These are phyloP conservation scores for Globisporangium echinulatum DNA, from an alignment of 352 stramenopile genomes.

Conservation along the genomic window DNA sequence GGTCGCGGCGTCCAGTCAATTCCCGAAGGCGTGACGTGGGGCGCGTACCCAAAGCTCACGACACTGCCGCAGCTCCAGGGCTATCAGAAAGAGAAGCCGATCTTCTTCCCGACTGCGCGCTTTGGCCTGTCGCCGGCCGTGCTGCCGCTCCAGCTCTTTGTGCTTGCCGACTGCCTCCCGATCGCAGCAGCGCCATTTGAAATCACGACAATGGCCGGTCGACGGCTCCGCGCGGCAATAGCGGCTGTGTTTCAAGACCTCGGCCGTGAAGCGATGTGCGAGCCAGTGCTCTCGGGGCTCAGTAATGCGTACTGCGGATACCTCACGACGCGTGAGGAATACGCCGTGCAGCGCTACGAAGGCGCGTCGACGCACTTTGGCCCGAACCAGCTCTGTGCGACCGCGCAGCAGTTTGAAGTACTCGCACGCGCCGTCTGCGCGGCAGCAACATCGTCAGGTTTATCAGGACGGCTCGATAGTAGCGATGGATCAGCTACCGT, in stretches of 20 bases:
- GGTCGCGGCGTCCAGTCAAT: conserved; percentile 51
- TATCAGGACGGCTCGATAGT: too few species aligned
- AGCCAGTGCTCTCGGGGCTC: conserved; percentile 65
- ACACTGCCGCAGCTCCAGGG: conserved; percentile 68
- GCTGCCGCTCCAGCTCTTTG: conserved; percentile 67
- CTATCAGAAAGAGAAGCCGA: conserved; percentile 72
- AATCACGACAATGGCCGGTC: conserved; percentile 78
- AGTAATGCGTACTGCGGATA: conserved; percentile 85
- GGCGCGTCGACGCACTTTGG: conserved; percentile 87
- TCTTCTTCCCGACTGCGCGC: conserved; percentile 70
- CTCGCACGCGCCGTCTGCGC: conserved; percentile 29
- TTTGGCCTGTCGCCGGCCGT: conserved; percentile 68
- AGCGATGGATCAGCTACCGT: conserved; percentile 8
- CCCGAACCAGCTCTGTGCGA: conserved; percentile 76
- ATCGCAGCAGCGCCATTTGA: conserved; percentile 80
- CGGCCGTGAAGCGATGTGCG: conserved; percentile 5
- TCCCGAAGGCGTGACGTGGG: conserved; percentile 67
- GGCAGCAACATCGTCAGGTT: background rate
- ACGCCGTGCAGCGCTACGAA: conserved; percentile 83
- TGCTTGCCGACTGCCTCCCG: conserved; percentile 45
- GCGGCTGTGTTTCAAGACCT: conserved; percentile 21
- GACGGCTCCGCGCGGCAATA: conserved; percentile 46
- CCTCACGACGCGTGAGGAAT: conserved; percentile 82
- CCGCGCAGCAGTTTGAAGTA: conserved; percentile 73
- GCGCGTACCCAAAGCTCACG: conserved; percentile 60